Percentiles rank a stretch among this genome's conserved stretches.
Conservation (phyloP, 768 basidiomycete species). For the Rhodotorula graminis region DNA sequence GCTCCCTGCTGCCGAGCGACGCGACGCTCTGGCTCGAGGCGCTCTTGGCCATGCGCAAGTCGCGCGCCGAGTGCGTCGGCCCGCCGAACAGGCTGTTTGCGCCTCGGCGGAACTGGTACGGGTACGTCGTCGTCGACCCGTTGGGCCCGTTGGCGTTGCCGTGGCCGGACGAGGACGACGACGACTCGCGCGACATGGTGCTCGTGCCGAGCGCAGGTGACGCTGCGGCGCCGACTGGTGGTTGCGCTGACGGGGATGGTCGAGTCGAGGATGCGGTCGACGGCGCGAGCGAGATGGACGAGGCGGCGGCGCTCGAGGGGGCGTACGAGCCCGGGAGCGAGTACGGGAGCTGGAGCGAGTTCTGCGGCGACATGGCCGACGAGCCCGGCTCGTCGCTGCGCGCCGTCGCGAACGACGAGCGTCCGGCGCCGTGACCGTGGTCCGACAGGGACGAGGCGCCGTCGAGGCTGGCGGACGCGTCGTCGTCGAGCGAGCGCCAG, state of each 20-base stretch:
- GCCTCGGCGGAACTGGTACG: neutral
- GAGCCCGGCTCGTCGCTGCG: neutral
- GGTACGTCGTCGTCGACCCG: neutral
- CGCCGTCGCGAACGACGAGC: neutral
- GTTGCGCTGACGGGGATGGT: neutral
- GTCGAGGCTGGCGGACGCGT: neutral
- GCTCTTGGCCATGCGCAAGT: constrained; percentile 14
- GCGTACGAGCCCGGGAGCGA: neutral
- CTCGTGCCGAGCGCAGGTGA: no score
- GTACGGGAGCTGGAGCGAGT: neutral
- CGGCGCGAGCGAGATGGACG: neutral
- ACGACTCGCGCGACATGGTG: neutral
- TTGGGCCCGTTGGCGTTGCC: no score
- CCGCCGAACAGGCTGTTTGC: constrained; percentile 22
- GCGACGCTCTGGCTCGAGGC: neutral
- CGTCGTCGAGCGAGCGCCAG: constrained; percentile 11
- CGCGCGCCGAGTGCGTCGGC: neutral
- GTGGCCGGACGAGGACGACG: neutral
- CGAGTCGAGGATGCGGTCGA: neutral
- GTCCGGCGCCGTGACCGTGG: neutral
- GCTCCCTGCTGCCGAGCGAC: neutral
- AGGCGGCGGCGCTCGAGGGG: neutral
- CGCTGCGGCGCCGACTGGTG: neutral
- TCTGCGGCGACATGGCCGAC: neutral
- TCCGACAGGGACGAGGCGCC: neutral